A percentile compares a stretch with the other conserved stretches of the same genome.
phyloP scores from a whole-genome alignment of 1,139 yeast species.

The Blastobotrys arbuscula region DNA sequence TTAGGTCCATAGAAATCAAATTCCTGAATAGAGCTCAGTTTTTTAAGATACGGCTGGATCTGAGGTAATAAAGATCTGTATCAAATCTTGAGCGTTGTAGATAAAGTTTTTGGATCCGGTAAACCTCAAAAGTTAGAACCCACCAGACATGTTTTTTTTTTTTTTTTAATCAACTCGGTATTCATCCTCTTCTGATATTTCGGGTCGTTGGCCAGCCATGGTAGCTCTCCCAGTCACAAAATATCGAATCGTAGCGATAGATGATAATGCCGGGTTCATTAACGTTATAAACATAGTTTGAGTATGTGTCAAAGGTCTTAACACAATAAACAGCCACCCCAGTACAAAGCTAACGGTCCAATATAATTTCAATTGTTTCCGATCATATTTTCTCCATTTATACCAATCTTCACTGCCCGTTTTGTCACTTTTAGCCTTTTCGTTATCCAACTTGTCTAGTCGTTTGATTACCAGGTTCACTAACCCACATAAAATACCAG shows the following conservation, averaged over 20 bases:
- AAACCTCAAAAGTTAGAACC: too few relatives aligned
- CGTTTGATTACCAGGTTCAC: background rate
- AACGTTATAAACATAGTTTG: background rate
- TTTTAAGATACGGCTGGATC: too few relatives aligned
- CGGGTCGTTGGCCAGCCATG: background rate
- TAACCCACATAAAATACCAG: too few relatives aligned
- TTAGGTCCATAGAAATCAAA: too few relatives aligned
- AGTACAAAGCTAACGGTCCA: conserved; percentile 2
- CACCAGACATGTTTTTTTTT: too few relatives aligned
- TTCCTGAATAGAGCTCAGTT: too few relatives aligned
- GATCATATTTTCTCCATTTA: conserved; percentile 5
- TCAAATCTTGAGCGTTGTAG: too few relatives aligned
- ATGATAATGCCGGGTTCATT: conserved; percentile 2
- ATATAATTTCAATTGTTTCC: background rate
- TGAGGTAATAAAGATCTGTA: too few relatives aligned
- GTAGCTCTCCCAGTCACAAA: conserved; percentile 4
- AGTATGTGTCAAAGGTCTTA: background rate
- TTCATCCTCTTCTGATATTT: background rate
- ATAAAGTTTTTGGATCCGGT: too few relatives aligned
- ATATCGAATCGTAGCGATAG: conserved; percentile 1
- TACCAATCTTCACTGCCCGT: conserved; percentile 1
- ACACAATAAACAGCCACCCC: conserved; percentile 4
- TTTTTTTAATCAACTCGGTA: background rate
- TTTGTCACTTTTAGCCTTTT: background rate
- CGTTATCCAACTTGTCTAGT: background rate